These are phyloP conservation scores for Taiwanofungus camphoratus DNA, from an alignment of 1,284 basidiomycete genomes.

Conservation along the genomic window DNA sequence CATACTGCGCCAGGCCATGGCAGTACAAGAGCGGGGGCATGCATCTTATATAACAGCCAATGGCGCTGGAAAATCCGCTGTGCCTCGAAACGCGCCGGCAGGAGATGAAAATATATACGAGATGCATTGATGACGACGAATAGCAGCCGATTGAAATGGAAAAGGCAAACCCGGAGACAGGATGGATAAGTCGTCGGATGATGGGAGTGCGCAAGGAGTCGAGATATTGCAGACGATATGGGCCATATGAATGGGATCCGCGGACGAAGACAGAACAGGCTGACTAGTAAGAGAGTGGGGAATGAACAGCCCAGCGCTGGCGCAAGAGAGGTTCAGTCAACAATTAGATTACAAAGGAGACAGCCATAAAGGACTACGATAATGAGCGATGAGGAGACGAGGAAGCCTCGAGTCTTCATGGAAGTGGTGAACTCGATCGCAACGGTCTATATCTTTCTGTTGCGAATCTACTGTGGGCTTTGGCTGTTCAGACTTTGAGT, in stretches of 20 bases:
- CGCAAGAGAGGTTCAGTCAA: conserved; percentile 26
- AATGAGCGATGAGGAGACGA: conserved; percentile 19
- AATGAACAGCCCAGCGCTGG: conserved; percentile 24
- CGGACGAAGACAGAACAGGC: conserved; percentile 21
- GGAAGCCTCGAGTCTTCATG: conserved; percentile 11
- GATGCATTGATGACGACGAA: conserved; percentile 28
- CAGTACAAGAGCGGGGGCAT: conserved; percentile 13
- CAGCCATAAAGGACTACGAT: conserved; percentile 22
- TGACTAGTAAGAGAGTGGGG: conserved; percentile 27
- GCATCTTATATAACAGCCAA: conserved; percentile 14
- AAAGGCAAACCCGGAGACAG: conserved; percentile 39
- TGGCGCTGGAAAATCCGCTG: conserved; percentile 12
- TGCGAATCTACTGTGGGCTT: conserved; percentile 23
- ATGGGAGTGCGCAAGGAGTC: conserved; percentile 29
- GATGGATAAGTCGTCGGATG: conserved; percentile 58
- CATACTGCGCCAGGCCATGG: conserved; percentile 18
- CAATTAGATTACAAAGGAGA: conserved; percentile 22
- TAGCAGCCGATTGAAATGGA: conserved; percentile 14
- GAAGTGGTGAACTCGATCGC: conserved; percentile 16
- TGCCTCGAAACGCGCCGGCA: conserved; percentile 15
- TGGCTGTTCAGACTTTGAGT: conserved; percentile 25
- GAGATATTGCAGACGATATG: conserved; percentile 17
- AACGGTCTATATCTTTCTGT: conserved; percentile 26
- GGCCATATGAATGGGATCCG: conserved; percentile 20
- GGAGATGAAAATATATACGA: conserved; percentile 28